Base-by-base conservation (phyloP, 305 asterid genomes). In the Andrographis paniculata region DNA sequence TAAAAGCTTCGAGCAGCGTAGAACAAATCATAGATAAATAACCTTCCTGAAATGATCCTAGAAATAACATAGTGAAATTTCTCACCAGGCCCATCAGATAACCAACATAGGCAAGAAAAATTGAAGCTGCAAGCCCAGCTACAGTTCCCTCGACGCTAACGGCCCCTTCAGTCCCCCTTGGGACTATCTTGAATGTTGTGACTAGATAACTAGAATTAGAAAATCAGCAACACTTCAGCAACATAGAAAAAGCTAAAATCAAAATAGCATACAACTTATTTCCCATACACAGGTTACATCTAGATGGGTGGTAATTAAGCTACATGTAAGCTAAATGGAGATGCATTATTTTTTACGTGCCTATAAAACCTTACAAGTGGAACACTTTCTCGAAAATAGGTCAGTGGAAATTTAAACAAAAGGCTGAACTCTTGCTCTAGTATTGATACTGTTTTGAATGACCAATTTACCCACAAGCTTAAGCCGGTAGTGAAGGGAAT, bases 141-240 rank as follows among this genome's bases (percentile, higher is more conserved):
- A 83, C 36, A 58, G 99, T 86, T 64, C 95, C 99, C 72, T 83
- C 96, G 35, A 76, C 53, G 56, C 95, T 91, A 52, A 91, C 79
- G 14, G 93, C 96, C 48, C 99, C 99, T 76, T 91, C 99, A 9
- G 93, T 80, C 43, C 99, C 96, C 70, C 95, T 66, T 6, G 99
- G 95, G 20, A 80, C 95, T 52, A 71, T 76, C 80, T 86, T 91
- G 69, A 91, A 79, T 4, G 95, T 72, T 13, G 99, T 87, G 60
- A 83, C 84, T 35, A 81, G 71, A 61, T 91, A 91, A 47, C 94
- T 91, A 69, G 55, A 66, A 48, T 21, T 17, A 16, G 51, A 47
- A 55, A 16, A 45, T 13, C 42, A 5, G 4, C 12, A 21, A 27
- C 10, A 2, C 42, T 12, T 37, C 42, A 37, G 12, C 16, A 37